Base-by-base conservation (phyloP, 2,329 filamentous ascomycete genomes). In the Orbilia brochopaga region DNA sequence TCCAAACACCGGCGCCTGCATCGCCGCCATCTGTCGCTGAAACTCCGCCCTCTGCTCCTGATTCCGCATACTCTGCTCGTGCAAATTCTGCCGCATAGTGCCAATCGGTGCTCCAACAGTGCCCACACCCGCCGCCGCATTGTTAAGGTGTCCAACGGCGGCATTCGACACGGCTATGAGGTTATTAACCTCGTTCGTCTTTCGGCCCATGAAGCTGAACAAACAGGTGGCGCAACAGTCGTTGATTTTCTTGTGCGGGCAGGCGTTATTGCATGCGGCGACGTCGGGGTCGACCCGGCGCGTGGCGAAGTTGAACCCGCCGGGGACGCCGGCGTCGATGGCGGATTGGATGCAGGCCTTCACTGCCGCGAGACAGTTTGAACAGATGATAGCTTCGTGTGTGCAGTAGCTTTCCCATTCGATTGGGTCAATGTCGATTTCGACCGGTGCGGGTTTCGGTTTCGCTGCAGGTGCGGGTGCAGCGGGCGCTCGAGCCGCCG, bases 291-390 rank as follows among this genome's bases (percentile, higher is more conserved):
- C 59, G 24, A 63, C 23, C 24, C 48, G 59, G 40, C 59, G 50
- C 37, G 59, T 63, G 10, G 59, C 59, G 21, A 63, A 63, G 48
- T 63, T 63, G 27, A 63, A 63, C 8, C 59, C 59, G 59, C 59
- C 59, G 42, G 59, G 51, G 27, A 63, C 24, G 13, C 59, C 59
- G 24, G 35, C 23, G 37, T 63, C 59, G 37, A 63, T 40, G n/a
- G 59, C 59, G 59, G 32, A 40, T 17, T 63, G 59, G 40, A 63
- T 63, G 17, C 59, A 63, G 23, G 37, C 35, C 19, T 56, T 63
- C 2, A 63, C 35, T 2, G 27, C 15, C 6, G 59, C 24, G 1
- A 50, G 6, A 21, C 59, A 63, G 24, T 5, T 37, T 13, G 19
- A 1, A 24, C 59, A 63, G 21, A 63, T 32, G 13, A 50, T 51